A percentile compares a stretch with the other conserved stretches of the same genome.
phyloP scores from a whole-genome alignment of 2,329 filamentous ascomycete genomes.

The Cercospora berteroae region DNA sequence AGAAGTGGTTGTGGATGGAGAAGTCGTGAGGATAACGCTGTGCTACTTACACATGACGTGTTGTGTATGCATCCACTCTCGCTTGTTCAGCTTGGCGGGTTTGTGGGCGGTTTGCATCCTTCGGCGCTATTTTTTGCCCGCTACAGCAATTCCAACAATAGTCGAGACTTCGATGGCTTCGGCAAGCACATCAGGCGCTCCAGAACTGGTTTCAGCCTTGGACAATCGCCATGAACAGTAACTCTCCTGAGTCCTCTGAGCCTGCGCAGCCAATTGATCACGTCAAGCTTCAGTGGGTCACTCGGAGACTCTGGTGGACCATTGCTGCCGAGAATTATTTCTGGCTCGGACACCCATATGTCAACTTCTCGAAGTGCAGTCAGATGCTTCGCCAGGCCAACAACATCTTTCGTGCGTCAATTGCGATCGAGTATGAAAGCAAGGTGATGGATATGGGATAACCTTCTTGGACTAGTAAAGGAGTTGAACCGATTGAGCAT shows the following conservation, averaged over 20 bases:
- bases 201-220: background rate
- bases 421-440: background rate
- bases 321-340: background rate
- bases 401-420: background rate
- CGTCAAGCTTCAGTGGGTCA: background rate
- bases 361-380: background rate
- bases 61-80: background rate
- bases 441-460: background rate
- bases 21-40: background rate
- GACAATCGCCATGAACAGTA: background rate
- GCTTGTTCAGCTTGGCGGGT: background rate
- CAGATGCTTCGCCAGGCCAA: background rate
- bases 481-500: background rate
- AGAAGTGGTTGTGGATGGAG: conserved; percentile 21
- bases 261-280: background rate
- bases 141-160: background rate
- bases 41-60: background rate
- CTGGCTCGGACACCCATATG: background rate
- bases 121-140: background rate
- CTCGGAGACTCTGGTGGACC: background rate
- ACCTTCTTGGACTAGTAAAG: background rate
- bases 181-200: background rate
- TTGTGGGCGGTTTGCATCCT: background rate
- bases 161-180: background rate
- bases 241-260: background rate